Conservation (phyloP, 2,329 filamentous ascomycete genomes). For the Trichoderma hamatum region DNA sequence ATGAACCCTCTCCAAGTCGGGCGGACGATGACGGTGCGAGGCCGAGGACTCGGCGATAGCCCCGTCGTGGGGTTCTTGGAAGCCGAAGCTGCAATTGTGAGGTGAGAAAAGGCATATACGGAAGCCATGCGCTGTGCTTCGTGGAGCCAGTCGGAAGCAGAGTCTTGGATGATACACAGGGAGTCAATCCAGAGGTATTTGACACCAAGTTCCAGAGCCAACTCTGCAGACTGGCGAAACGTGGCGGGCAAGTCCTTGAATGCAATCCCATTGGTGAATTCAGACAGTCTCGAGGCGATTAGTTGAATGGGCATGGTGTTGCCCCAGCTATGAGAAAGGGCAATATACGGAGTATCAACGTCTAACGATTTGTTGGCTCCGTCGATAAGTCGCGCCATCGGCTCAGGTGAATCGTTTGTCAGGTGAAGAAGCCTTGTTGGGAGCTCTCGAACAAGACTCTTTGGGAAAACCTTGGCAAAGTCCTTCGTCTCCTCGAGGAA, state of each 20-base stretch:
- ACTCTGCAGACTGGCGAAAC: slow-evolving; percentile 2
- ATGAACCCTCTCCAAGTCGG: slow-evolving; percentile 9
- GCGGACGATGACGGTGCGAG: slow-evolving; percentile 11
- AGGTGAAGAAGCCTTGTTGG: neutral
- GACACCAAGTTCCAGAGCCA: slow-evolving; percentile 3
- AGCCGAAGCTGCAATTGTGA: slow-evolving; percentile 15
- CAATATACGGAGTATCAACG: neutral
- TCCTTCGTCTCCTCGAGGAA: slow-evolving; percentile 8
- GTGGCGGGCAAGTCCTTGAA: slow-evolving; percentile 2
- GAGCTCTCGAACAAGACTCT: slow-evolving; percentile 3
- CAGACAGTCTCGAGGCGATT: neutral
- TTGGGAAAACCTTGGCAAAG: slow-evolving; percentile 1
- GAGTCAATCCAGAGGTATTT: slow-evolving; percentile 17
- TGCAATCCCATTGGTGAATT: neutral
- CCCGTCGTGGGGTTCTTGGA: slow-evolving; percentile 10
- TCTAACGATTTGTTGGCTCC: neutral
- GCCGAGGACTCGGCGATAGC: slow-evolving; percentile 1
- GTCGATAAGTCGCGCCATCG: slow-evolving; percentile 5
- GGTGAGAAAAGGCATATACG: slow-evolving; percentile 8
- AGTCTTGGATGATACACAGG: slow-evolving; percentile 15
- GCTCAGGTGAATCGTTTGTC: neutral
- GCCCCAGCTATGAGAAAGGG: slow-evolving; percentile 13
- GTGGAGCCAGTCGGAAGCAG: slow-evolving; percentile 12
- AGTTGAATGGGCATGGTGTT: slow-evolving; percentile 14
- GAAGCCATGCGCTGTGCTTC: slow-evolving; percentile 18